phyloP scores from a whole-genome alignment of 805 yeast genomes.

The Henningerozyma blattae region DNA sequence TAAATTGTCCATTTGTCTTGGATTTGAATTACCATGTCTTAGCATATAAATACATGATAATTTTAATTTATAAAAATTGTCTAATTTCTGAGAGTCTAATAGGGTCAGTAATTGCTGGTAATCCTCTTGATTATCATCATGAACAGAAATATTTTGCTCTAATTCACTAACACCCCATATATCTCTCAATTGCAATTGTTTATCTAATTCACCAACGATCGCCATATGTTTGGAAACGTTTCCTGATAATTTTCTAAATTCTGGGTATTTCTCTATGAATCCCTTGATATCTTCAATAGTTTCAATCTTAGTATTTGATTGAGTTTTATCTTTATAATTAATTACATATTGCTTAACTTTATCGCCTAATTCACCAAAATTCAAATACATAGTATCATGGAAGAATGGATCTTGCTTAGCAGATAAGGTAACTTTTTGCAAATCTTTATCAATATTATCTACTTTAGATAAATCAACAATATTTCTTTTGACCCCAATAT shows the following conservation, averaged over 20 bases:
- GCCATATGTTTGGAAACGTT: slow-evolving; percentile 90
- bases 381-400: slow-evolving; percentile 69
- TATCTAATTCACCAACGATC: slow-evolving; percentile 75
- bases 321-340: slow-evolving; percentile 69
- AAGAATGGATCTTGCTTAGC: slow-evolving; percentile 68
- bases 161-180: slow-evolving; percentile 82
- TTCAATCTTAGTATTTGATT: slow-evolving; percentile 52
- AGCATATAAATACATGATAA: slow-evolving; percentile 63
- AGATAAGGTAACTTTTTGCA: slow-evolving; percentile 52
- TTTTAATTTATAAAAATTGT: slow-evolving; percentile 52
- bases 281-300: slow-evolving; percentile 83
- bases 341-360: slow-evolving; percentile 75
- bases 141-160: slow-evolving; percentile 75
- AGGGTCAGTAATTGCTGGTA: slow-evolving; percentile 42
- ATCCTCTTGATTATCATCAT: slow-evolving; percentile 45
- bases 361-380: slow-evolving; percentile 92
- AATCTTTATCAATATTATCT: slow-evolving; percentile 45
- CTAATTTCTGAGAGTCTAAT: slow-evolving; percentile 31
- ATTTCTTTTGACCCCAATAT: slow-evolving; percentile 71
- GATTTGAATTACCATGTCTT: slow-evolving; percentile 51
- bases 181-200: slow-evolving; percentile 47
- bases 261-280: slow-evolving; percentile 88
- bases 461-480: slow-evolving; percentile 54
- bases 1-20: slow-evolving; percentile 37
- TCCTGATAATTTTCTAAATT: slow-evolving; percentile 74